Evolutionary conservation across 2,329 filamentous ascomycete genomes (phyloP).

Genomic region (Anthostomella pinea): DNA sequence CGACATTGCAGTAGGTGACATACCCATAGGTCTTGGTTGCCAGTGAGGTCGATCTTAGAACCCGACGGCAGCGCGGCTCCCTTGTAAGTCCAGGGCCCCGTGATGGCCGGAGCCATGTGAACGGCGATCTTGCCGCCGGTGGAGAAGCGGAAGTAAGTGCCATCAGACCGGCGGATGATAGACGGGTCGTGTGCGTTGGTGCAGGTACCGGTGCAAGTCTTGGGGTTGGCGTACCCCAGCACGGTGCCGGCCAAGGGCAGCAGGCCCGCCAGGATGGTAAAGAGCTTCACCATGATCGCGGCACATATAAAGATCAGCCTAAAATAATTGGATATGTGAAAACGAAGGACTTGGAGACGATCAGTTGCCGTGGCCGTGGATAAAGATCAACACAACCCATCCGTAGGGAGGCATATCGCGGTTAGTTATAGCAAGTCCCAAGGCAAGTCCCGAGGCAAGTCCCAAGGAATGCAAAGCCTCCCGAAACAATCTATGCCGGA

Average conservation of each 20-base stretch:
- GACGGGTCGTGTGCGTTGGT: constrained; percentile 39
- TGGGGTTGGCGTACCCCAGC: constrained; percentile 33
- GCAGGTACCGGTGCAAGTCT: constrained; percentile 38
- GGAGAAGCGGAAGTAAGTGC: constrained; percentile 42
- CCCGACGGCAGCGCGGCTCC: constrained; percentile 37
- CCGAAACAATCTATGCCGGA: too few relatives aligned
- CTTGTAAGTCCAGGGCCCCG: constrained; percentile 40
- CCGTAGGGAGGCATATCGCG: too few relatives aligned
- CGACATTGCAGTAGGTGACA: constrained; percentile 8
- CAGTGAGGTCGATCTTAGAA: constrained; percentile 33
- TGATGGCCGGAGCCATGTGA: constrained; percentile 34
- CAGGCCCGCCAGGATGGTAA: constrained; percentile 11
- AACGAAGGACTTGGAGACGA: too few relatives aligned
- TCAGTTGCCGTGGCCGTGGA: too few relatives aligned
- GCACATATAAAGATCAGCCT: too few relatives aligned
- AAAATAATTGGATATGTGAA: too few relatives aligned
- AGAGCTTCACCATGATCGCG: constrained; percentile 8
- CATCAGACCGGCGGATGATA: constrained; percentile 40
- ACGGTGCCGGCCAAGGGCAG: constrained; percentile 23
- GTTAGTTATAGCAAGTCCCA: too few relatives aligned
- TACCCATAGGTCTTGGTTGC: constrained; percentile 40
- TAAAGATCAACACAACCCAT: too few relatives aligned
- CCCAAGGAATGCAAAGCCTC: too few relatives aligned
- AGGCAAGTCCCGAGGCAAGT: too few relatives aligned
- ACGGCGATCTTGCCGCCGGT: constrained; percentile 39